Conservation (phyloP, 1,284 basidiomycete genomes). For the Leccinum glutinopallens region DNA sequence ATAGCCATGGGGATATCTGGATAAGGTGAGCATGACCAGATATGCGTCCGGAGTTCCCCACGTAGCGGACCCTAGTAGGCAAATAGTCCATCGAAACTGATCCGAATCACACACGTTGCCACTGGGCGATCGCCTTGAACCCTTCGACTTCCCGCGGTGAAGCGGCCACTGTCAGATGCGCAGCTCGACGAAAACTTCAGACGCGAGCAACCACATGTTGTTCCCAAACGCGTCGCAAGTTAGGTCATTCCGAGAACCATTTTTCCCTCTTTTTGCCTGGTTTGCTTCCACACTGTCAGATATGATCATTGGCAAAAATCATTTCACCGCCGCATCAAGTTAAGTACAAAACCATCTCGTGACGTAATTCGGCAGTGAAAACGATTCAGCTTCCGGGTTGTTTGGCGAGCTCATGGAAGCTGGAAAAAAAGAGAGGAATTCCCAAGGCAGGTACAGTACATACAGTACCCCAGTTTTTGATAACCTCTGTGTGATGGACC, state of each 20-base stretch:
- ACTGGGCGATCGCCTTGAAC: neutral
- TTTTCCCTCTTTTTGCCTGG: neutral
- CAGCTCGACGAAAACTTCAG: neutral
- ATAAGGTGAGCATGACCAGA: neutral
- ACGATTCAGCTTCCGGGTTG: neutral
- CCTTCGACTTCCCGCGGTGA: conserved; percentile 1
- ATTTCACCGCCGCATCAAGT: neutral
- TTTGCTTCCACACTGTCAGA: neutral
- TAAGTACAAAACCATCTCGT: neutral
- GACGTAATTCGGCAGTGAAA: neutral
- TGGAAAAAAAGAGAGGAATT: neutral
- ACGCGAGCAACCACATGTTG: neutral
- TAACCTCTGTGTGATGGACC: neutral
- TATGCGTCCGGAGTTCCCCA: neutral
- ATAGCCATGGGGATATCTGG: neutral
- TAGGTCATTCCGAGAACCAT: neutral
- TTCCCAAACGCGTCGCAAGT: neutral
- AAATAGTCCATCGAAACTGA: neutral
- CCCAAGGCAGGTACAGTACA: neutral
- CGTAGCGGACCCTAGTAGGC: neutral
- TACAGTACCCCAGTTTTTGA: neutral
- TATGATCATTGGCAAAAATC: neutral
- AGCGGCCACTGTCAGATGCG: neutral
- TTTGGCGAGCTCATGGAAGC: neutral
- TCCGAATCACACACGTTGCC: neutral